phyloP scores from a whole-genome alignment of 352 stramenopile genomes.

The Pythium rishiriense region DNA sequence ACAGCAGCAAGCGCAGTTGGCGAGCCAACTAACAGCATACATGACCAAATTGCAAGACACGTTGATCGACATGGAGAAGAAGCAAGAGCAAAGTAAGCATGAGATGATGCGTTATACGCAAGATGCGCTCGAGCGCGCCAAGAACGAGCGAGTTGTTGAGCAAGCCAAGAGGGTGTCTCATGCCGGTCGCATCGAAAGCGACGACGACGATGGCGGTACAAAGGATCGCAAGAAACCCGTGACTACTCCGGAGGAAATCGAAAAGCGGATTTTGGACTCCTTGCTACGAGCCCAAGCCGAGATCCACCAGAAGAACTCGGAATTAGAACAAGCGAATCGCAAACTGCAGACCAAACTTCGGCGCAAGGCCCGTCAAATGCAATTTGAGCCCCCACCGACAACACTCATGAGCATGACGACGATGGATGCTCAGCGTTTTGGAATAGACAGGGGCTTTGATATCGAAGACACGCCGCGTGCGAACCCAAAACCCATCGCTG shows the following conservation, averaged over 20 bases:
- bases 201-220: conserved; percentile 31
- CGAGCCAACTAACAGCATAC: conserved; percentile 46
- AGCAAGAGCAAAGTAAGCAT: conserved; percentile 57
- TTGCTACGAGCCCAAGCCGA: conserved; percentile 57
- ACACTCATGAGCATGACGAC: conserved; percentile 55
- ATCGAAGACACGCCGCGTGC: conserved; percentile 1
- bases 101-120: conserved; percentile 71
- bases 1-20: conserved; percentile 54
- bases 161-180: conserved; percentile 32
- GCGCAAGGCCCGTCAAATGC: conserved; percentile 34
- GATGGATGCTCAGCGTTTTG: conserved; percentile 66
- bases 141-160: conserved; percentile 39
- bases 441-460: conserved; percentile 45
- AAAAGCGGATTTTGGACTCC: conserved; percentile 64
- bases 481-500: conserved; percentile 2
- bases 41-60: conserved; percentile 62
- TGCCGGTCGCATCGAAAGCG: conserved; percentile 49
- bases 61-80: conserved; percentile 64
- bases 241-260: conserved; percentile 31
- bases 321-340: conserved; percentile 56
- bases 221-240: conserved; percentile 10
- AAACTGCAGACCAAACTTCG: conserved; percentile 52
- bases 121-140: conserved; percentile 44
- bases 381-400: conserved; percentile 26
- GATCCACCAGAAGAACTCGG: conserved; percentile 66